A percentile compares a stretch with the other conserved stretches of the same genome.
phyloP scores from a whole-genome alignment of 306 rosid species.

The Dalbergia oliveri region DNA sequence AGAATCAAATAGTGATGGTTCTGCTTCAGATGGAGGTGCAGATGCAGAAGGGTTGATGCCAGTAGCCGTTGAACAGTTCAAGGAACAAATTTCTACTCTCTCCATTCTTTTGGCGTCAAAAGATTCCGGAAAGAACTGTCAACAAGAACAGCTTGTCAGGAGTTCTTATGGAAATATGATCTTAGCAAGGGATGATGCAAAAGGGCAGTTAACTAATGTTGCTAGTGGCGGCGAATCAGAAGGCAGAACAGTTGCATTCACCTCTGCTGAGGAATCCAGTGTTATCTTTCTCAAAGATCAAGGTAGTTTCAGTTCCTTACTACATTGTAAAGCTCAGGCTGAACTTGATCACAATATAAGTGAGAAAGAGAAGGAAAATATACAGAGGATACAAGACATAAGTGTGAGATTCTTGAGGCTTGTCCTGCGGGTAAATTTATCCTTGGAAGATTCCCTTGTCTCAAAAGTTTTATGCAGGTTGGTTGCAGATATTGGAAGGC shows the following conservation, averaged over 20 bases:
- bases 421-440: conserved; percentile 55
- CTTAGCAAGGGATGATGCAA: conserved; percentile 35
- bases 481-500: conserved; percentile 51
- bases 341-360: conserved; percentile 42
- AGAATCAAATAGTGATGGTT: conserved; percentile 40
- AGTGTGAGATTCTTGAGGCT: conserved; percentile 61
- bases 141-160: conserved; percentile 20
- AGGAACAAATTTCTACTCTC: conserved; percentile 54
- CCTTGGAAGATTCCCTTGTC: conserved; percentile 56
- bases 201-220: conserved; percentile 32
- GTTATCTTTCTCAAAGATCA: conserved; percentile 37
- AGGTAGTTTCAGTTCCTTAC: conserved; percentile 44
- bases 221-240: conserved; percentile 38
- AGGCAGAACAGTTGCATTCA: conserved; percentile 41
- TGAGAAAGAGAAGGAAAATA: conserved; percentile 53
- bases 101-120: conserved; percentile 49
- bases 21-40: conserved; percentile 39
- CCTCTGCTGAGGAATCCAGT: conserved; percentile 46
- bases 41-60: conserved; percentile 45
- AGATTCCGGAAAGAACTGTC: conserved; percentile 44
- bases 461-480: conserved; percentile 56
- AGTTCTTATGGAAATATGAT: conserved; percentile 39
- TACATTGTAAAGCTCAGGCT: conserved; percentile 34
- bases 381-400: conserved; percentile 45
- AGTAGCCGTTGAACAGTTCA: conserved; percentile 49